A percentile compares a stretch with the other conserved stretches of the same genome.
Evolutionary conservation across 2,329 filamentous ascomycete species (phyloP).

Genomic region (Sclerotiophoma versabilis): DNA sequence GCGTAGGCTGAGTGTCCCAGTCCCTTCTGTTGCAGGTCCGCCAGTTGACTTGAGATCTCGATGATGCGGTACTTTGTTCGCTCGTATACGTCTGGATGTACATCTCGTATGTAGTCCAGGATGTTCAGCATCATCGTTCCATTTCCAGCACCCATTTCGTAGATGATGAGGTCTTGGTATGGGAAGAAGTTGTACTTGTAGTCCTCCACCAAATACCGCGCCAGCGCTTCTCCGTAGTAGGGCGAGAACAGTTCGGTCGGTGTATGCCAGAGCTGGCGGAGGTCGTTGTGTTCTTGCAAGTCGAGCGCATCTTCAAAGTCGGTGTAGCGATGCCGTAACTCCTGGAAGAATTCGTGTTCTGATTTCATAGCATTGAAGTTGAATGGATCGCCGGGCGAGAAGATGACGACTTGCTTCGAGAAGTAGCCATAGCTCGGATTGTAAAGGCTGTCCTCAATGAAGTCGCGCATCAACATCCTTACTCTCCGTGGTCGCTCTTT

Average conservation of each 20-base stretch:
- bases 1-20: slow-evolving; percentile 71
- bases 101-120: slow-evolving; percentile 90
- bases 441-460: slow-evolving; percentile 96
- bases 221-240: slow-evolving; percentile 95
- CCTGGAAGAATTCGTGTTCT: slow-evolving; percentile 81
- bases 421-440: slow-evolving; percentile 97
- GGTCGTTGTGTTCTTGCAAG: slow-evolving; percentile 71
- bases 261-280: slow-evolving; percentile 96
- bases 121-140: slow-evolving; percentile 99
- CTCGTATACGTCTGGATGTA: slow-evolving; percentile 90
- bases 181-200: slow-evolving; percentile 94
- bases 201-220: slow-evolving; percentile 93
- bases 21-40: slow-evolving; percentile 76
- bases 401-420: slow-evolving; percentile 95
- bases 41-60: slow-evolving; percentile 87
- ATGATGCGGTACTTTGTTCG: slow-evolving; percentile 95
- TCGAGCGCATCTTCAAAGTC: slow-evolving; percentile 92
- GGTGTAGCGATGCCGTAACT: slow-evolving; percentile 80
- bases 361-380: slow-evolving; percentile 82
- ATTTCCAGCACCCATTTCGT: slow-evolving; percentile 97
- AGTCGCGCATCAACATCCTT: slow-evolving; percentile 97
- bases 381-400: slow-evolving; percentile 90
- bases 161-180: slow-evolving; percentile 96
- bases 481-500: slow-evolving; percentile 82
- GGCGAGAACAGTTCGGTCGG: slow-evolving; percentile 96